A percentile compares a stretch with the other conserved stretches of the same genome.
Conservation (phyloP, 176 grass and related monocot genomes). For the Stipa capillata region DNA sequence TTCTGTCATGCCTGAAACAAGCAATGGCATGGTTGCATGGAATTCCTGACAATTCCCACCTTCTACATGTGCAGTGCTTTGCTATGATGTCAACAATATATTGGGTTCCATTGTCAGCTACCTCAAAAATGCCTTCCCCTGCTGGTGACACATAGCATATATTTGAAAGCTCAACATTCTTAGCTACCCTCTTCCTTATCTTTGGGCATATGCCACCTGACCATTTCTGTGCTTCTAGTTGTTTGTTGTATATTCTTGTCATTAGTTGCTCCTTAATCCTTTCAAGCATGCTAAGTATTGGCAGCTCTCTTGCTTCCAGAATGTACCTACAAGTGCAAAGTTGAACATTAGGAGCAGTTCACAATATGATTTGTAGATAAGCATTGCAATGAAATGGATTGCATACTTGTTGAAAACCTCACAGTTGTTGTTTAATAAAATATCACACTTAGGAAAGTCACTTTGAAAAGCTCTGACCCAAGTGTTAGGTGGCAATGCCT, state of each 20-base stretch:
- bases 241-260: not conserved
- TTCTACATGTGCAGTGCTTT: not conserved
- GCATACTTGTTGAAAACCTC: not conserved
- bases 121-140: not conserved
- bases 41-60: not conserved
- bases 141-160: not conserved
- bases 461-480: too few species aligned
- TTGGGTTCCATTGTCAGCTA: fast-evolving
- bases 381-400: not conserved
- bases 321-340: too few species aligned
- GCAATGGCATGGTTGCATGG: not conserved
- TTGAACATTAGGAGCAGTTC: too few species aligned
- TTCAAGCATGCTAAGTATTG: not conserved
- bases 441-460: too few species aligned
- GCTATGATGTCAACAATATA: not conserved
- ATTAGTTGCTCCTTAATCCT: not conserved
- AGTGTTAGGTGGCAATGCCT: too few species aligned
- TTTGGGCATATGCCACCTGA: not conserved
- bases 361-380: too few species aligned
- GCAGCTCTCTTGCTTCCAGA: not conserved
- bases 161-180: not conserved
- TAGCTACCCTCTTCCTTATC: not conserved
- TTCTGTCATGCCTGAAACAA: not conserved
- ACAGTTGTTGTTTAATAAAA: not conserved
- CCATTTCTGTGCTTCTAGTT: not conserved